Conservation (phyloP, 2,329 filamentous ascomycete species). For the Claviceps capensis region DNA sequence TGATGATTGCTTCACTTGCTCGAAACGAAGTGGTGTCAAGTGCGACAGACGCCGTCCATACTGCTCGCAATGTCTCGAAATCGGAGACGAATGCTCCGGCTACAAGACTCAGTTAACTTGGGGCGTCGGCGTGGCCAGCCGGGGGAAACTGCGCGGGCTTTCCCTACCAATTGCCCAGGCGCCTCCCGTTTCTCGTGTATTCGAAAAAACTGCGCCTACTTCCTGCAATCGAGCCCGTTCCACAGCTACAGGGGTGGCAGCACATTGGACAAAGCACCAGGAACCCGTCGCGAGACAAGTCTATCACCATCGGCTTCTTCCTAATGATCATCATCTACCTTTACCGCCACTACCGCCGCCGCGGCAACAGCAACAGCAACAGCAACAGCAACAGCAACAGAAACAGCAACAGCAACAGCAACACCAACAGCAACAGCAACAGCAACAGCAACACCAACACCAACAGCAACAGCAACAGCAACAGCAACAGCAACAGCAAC, state of each 20-base stretch:
- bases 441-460: no score
- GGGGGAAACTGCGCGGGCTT: slow-evolving; percentile 83
- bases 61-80: slow-evolving; percentile 85
- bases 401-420: background rate
- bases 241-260: slow-evolving; percentile 18
- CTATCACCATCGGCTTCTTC: slow-evolving; percentile 1
- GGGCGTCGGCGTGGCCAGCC: slow-evolving; percentile 89
- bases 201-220: slow-evolving; percentile 30
- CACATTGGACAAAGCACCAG: slow-evolving; percentile 19
- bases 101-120: slow-evolving; percentile 96
- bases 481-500: no score
- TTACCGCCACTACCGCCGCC: background rate
- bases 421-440: no score
- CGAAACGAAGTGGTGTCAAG: slow-evolving; percentile 58
- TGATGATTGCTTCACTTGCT: slow-evolving; percentile 91
- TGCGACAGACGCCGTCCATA: slow-evolving; percentile 90
- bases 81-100: slow-evolving; percentile 84
- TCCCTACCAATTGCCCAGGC: slow-evolving; percentile 57
- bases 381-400: background rate
- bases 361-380: background rate
- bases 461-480: no score
- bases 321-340: slow-evolving; percentile 2
- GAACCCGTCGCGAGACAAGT: slow-evolving; percentile 13
- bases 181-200: slow-evolving; percentile 36
- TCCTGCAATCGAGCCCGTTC: slow-evolving; percentile 33